These are phyloP conservation scores for Ustilago nuda DNA, from an alignment of 1,284 basidiomycete genomes.

Conservation along the genomic window DNA sequence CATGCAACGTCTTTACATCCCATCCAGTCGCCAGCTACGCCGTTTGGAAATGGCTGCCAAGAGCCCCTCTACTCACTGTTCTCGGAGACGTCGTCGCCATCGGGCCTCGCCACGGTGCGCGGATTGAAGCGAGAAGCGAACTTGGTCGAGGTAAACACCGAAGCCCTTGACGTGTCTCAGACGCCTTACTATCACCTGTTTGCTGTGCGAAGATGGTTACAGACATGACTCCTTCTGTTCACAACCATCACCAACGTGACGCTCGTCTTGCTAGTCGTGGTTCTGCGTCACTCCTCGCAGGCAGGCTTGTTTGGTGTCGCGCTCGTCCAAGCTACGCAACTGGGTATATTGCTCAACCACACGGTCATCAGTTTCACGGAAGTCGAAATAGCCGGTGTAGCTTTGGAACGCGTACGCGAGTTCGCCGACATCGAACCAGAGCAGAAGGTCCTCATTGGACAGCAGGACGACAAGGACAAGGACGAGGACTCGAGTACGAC, in stretches of 20 bases:
- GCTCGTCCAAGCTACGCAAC: constrained; percentile 58
- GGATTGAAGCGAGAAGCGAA: constrained; percentile 40
- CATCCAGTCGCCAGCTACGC: constrained; percentile 53
- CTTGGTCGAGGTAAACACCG: constrained; percentile 42
- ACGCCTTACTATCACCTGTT: constrained; percentile 52
- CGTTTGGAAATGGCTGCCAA: constrained; percentile 56
- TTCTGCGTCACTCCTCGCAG: constrained; percentile 41
- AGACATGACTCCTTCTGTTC: constrained; percentile 50
- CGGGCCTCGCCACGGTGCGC: constrained; percentile 55
- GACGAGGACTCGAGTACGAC: not conserved
- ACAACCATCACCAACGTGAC: constrained; percentile 47
- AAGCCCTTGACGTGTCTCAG: constrained; percentile 43
- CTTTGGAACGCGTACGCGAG: constrained; percentile 68
- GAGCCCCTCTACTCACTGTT: constrained; percentile 52
- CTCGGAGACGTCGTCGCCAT: constrained; percentile 45
- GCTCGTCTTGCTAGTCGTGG: constrained; percentile 52
- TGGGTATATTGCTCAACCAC: constrained; percentile 48
- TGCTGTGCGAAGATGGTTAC: constrained; percentile 57
- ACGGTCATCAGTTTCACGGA: constrained; percentile 62
- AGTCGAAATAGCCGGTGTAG: constrained; percentile 69
- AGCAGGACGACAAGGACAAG: constrained; percentile 12
- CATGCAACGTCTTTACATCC: constrained; percentile 53
- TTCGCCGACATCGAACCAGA: constrained; percentile 58
- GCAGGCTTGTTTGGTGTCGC: constrained; percentile 67
- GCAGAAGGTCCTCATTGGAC: constrained; percentile 5